phyloP scores from a whole-genome alignment of 331 rosid genomes.

The Dryas integrifolia region DNA sequence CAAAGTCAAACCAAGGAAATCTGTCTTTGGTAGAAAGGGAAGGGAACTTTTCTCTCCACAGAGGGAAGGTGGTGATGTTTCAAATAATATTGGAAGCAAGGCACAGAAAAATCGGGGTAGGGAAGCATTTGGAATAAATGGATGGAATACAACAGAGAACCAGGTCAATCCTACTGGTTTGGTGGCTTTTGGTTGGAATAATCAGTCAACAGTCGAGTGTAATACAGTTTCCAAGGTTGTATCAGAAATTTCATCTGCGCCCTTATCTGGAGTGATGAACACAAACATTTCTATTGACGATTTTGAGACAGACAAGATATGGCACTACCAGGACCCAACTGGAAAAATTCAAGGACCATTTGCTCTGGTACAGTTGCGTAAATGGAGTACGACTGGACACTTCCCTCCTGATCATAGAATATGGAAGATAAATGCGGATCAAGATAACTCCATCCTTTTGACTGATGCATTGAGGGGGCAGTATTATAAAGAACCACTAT shows the following conservation, averaged over 20 bases:
- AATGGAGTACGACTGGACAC: slow-evolving; percentile 62
- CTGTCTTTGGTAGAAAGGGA: slow-evolving; percentile 43
- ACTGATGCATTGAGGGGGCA: slow-evolving; percentile 52
- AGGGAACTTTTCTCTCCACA: slow-evolving; percentile 40
- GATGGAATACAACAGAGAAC: slow-evolving; percentile 24
- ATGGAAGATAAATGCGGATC: slow-evolving; percentile 71
- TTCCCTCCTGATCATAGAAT: slow-evolving; percentile 73
- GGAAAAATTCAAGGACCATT: slow-evolving; percentile 94
- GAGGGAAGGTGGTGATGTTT: slow-evolving; percentile 34
- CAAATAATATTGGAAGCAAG: slow-evolving; percentile 38
- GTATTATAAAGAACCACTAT: slow-evolving; percentile 38
- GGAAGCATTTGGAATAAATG: slow-evolving; percentile 30
- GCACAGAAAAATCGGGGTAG: slow-evolving; percentile 29
- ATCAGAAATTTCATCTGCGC: slow-evolving; percentile 39
- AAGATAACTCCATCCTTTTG: slow-evolving; percentile 54
- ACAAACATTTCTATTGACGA: slow-evolving; percentile 44
- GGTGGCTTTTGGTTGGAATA: slow-evolving; percentile 33
- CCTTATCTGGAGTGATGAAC: slow-evolving; percentile 43
- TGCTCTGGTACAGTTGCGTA: slow-evolving; percentile 57
- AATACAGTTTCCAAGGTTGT: slow-evolving; percentile 39
- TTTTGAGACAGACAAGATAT: slow-evolving; percentile 47
- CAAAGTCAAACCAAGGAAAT: slow-evolving; percentile 36
- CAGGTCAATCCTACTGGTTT: slow-evolving; percentile 33
- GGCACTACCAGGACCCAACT: slow-evolving; percentile 85
- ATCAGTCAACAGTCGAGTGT: slow-evolving; percentile 37